Percentiles rank a stretch among this genome's conserved stretches.
These are phyloP conservation scores for Sedum album DNA, from an alignment of 164 flowering plant species.

Conservation along the genomic window DNA sequence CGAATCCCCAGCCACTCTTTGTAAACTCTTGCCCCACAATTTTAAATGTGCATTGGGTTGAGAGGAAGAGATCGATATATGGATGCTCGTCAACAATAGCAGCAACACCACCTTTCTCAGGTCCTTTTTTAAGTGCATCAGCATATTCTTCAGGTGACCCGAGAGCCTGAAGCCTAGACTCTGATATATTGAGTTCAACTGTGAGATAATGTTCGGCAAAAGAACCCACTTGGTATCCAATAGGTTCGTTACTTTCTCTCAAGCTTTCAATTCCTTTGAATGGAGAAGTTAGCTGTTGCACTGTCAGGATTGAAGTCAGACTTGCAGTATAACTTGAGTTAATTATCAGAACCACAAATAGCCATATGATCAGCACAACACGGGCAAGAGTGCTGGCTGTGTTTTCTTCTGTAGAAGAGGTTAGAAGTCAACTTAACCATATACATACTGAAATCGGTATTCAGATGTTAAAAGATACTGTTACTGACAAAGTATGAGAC, in stretches of 20 bases:
- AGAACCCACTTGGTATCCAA: conserved; percentile 55
- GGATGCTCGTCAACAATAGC: conserved; percentile 54
- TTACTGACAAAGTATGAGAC: neutral
- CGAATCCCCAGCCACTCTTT: conserved; percentile 61
- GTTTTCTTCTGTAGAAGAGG: conserved; percentile 31
- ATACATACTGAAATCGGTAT: neutral
- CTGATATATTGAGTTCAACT: conserved; percentile 38
- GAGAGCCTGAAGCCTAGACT: conserved; percentile 36
- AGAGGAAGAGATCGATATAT: conserved; percentile 44
- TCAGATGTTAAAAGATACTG: neutral
- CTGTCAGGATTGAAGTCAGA: conserved; percentile 52
- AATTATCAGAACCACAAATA: conserved; percentile 51
- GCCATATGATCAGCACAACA: conserved; percentile 44
- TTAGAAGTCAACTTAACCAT: neutral
- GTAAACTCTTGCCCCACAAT: conserved; percentile 53
- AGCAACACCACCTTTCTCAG: conserved; percentile 39
- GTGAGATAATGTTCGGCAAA: conserved; percentile 44
- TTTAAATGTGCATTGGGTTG: conserved; percentile 40
- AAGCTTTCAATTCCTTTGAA: conserved; percentile 43
- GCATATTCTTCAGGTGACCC: conserved; percentile 47
- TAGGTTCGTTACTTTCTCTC: conserved; percentile 26
- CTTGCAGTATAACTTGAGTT: conserved; percentile 56
- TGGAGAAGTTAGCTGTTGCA: conserved; percentile 40
- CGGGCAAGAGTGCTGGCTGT: conserved; percentile 46
- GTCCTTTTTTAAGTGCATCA: conserved; percentile 34